Conservation (phyloP, 176 grass and related monocot species). For the Hsuehochloa calcarea region DNA sequence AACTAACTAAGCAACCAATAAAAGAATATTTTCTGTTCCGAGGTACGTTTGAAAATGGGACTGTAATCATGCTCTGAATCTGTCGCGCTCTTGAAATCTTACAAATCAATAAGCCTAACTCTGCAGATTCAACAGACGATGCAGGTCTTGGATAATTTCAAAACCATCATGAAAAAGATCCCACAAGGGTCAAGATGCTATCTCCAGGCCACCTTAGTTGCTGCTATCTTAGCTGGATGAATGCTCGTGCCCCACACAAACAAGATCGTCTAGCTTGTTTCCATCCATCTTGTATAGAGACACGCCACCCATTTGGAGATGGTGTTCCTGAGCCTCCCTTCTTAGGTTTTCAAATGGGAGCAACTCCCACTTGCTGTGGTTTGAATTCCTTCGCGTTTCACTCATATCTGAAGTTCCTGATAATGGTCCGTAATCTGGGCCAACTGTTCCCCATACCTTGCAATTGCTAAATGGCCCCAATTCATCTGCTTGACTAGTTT, state of each 20-base stretch:
- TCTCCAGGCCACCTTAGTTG: not conserved
- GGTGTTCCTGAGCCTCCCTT: conserved; percentile 80
- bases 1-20: not conserved
- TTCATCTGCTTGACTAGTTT: conserved; percentile 45
- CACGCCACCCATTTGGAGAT: conserved; percentile 57
- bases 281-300: conserved; percentile 98
- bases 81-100: not conserved
- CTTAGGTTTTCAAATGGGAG: conserved; percentile 63
- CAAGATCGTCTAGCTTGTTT: conserved; percentile 93
- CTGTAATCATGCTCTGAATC: not conserved
- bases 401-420: conserved; percentile 82
- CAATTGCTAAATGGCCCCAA: conserved; percentile 76
- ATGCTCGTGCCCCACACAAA: conserved; percentile 69
- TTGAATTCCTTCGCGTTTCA: conserved; percentile 58
- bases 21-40: not conserved
- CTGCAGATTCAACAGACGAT: not conserved
- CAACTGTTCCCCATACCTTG: conserved; percentile 83
- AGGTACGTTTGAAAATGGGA: not conserved
- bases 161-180: not conserved
- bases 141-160: not conserved
- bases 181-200: not conserved
- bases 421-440: conserved; percentile 54
- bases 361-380: conserved; percentile 86
- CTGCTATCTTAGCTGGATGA: conserved; percentile 37
- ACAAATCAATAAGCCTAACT: not conserved